Base-by-base conservation (phyloP, 306 rosid species). In the Fragaria ananassa region DNA sequence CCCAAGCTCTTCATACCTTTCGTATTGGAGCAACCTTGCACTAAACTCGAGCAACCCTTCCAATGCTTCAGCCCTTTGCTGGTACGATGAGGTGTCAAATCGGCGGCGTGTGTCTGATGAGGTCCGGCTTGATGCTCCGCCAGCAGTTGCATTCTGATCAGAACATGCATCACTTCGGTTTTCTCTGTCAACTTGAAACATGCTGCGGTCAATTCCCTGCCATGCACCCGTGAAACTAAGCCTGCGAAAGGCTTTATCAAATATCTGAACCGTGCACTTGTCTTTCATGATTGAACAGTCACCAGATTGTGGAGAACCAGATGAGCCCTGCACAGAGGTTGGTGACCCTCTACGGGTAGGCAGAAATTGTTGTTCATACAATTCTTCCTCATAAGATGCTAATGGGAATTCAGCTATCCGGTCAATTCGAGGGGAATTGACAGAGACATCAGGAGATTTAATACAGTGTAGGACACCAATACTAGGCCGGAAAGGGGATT, bases 41-140 rank as follows among this genome's bases (percentile, higher is more conserved):
- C 99, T 96, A 61, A 96, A 96, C 79, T 96, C 99, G 5, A 96
- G 99, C 87, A 96, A 77, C 49, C 99, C 99, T 84, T 96, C 99
- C 67, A 96, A 85, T 76, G 99, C 99, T 85, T 89, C 99, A n/a
- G 99, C 97, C 73, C 99, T 89, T 80, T 92, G 99, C 72, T 82
- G 93, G 79, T 57, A 85, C 0, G 99, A 96, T 21, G 91, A 83
- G 4, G 99, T 80, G 83, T 96, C 98, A 60, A 96, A 96, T 63
- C 87, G 92, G 37, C 85, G 83, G 8, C 83, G 87, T 41, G 81
- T 70, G 74, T 92, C 97, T 23, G 97, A 91, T 72, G 98, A 96
- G 57, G 90, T 85, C 75, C 44, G 90, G 85, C 97, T 96, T 46
- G 98, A 96, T 60, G 98, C 96, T 45, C 98, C 93, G 27, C 98